Conservation (phyloP, 1,139 yeast species). For the Saccharomyces pastorianus region DNA sequence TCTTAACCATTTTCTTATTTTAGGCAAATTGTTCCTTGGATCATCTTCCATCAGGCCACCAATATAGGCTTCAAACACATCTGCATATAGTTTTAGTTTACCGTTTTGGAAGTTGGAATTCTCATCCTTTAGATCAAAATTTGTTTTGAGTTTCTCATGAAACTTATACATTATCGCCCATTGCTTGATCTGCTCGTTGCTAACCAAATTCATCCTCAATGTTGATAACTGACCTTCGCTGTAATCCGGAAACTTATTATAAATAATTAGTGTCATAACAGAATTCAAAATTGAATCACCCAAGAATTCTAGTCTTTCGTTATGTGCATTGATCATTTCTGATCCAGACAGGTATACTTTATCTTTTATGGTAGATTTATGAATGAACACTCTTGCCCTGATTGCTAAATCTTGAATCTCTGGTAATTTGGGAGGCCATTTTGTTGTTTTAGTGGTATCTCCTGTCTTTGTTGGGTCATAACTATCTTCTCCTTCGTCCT, state of each 20-base stretch:
- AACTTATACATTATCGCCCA: constrained; percentile 69
- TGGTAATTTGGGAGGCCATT: constrained; percentile 63
- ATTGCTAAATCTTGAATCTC: constrained; percentile 51
- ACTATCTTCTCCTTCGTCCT: constrained; percentile 16
- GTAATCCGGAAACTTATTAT: constrained; percentile 55
- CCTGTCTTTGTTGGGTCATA: constrained; percentile 11
- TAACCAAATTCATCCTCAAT: constrained; percentile 62
- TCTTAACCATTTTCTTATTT: constrained; percentile 54
- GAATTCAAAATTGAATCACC: constrained; percentile 86
- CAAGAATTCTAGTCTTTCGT: constrained; percentile 85
- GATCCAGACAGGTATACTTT: constrained; percentile 47
- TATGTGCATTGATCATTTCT: constrained; percentile 58
- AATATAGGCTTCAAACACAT: constrained; percentile 78
- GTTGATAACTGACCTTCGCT: constrained; percentile 78
- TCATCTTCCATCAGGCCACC: constrained; percentile 71
- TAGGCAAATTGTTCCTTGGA: constrained; percentile 37
- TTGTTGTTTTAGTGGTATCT: constrained; percentile 6
- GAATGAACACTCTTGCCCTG: constrained; percentile 68
- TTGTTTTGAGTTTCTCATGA: constrained; percentile 49
- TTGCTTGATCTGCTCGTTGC: constrained; percentile 63
- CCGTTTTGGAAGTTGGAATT: constrained; percentile 32
- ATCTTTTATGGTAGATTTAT: constrained; percentile 62
- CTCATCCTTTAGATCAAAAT: constrained; percentile 24
- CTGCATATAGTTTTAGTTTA: constrained; percentile 30
- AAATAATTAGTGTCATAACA: constrained; percentile 61